Evolutionary conservation across 345 rosid genomes (phyloP), one percentile per base, ranked within the genome.

Genomic region (Heritiera littoralis): DNA sequence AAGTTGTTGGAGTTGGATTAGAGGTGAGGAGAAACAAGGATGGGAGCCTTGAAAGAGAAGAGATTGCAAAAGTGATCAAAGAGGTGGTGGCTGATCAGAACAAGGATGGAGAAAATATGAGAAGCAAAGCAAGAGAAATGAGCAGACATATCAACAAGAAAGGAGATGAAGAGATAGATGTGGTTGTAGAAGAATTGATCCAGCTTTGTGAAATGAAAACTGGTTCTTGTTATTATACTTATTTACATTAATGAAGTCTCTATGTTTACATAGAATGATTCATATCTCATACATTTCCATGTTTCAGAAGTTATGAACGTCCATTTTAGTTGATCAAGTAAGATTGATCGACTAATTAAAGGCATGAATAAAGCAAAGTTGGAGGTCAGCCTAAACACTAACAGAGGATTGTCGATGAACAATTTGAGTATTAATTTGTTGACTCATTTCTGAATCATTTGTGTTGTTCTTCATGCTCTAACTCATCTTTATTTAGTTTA

Each of bases 101-200:
- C 60, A 46, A 79, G 43, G 55, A n/a, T 49, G 87, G 83, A 15
- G 38, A 73, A 67, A 55, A 45, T 30, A 59, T 83, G 13, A 76
- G 80, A 60, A 11, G 59, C 9, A 81, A 75, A 70, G 84, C 78
- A n/a, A 78, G 65, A 70, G 88, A 85, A 75, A 40, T 83, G 74
- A 82, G 85, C 5, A 49, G 63, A 54, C 43, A 55, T 48, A 80
- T 87, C 54, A 76, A 68, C 49, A 56, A 66, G 28, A 77, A 78
- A 59, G 81, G 73, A 41, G 89, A 83, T 6, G 72, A 66, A 54
- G 88, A 82, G 70, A 40, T 80, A n/a, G 78, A 75, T 77, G 81
- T 12, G 40, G 80, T 69, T 7, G 85, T 66, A 17, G 38, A 77
- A 65, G 82, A 71, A 77, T 38, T 87, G 23, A 41, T 61, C 69